phyloP scores from a whole-genome alignment of 1,139 yeast species.

The Yarrowia galli region DNA sequence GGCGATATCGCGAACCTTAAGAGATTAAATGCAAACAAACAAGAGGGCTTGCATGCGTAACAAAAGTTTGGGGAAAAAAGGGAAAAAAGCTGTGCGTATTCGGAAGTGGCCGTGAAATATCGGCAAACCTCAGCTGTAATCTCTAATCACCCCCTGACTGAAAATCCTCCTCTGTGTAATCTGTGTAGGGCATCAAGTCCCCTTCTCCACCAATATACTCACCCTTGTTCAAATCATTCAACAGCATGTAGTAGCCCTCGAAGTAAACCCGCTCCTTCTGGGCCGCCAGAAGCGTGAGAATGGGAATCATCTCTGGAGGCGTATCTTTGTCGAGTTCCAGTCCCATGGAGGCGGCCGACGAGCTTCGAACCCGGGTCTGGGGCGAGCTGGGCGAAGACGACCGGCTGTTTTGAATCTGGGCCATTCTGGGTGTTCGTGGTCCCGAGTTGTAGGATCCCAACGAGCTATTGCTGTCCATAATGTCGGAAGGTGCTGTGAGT shows the following conservation, averaged over 20 bases:
- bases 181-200: no score
- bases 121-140: no score
- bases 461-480: conserved; percentile 30
- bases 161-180: no score
- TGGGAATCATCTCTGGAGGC: conserved; percentile 62
- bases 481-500: no score
- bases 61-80: not conserved
- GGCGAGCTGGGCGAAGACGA: conserved; percentile 22
- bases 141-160: no score
- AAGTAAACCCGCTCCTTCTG: conserved; percentile 60
- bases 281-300: conserved; percentile 60
- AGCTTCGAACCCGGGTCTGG: conserved; percentile 16
- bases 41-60: not conserved
- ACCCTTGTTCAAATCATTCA: conserved; percentile 51
- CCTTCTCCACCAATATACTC: not conserved
- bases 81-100: not conserved
- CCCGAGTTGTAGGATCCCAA: conserved; percentile 28
- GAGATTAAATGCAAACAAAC: conserved; percentile 37
- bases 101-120: no score
- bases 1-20: conserved; percentile 31
- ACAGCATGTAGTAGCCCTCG: conserved; percentile 57
- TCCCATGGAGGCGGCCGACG: conserved; percentile 15
- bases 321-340: conserved; percentile 44
- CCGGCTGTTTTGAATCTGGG: conserved; percentile 28
- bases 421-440: conserved; percentile 19